Base-by-base conservation (phyloP, 2,329 filamentous ascomycete genomes). In the Sporothrix dimorphospora region DNA sequence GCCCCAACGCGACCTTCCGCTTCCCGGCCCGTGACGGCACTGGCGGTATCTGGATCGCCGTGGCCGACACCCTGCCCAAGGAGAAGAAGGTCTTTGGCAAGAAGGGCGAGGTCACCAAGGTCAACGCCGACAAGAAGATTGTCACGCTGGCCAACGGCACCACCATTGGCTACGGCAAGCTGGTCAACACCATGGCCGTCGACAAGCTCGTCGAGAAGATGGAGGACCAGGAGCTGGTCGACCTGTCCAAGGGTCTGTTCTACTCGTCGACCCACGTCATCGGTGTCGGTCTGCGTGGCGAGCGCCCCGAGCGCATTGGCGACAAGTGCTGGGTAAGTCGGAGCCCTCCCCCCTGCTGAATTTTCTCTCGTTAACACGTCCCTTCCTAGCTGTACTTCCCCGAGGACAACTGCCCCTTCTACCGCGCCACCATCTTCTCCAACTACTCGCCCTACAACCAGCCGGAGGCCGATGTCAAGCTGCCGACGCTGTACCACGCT, bases 381-480 rank as follows among this genome's bases (percentile, higher is more conserved):
- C n/a, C 0, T 16, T 2, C 38, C 16, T 72, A 91, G 91, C 87
- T 99, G 76, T 99, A 99, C 89, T 99, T 98, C 90, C 96, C 96
- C 75, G 96, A 99, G 83, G 92, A 97, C 83, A 92, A 99, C 88
- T 98, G 94, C 87, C 94, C 94, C 81, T 99, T 99, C 88, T 99
- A 99, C 88, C 93, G 96, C 78, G 96, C 96, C 80, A 99, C 96
- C 80, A 98, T 99, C 85, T 99, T 99, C 90, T 98, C 95, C 84
- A 99, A 99, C 89, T 99, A 99, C 89, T 98, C 96, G 27, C 96
- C 95, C 70, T 91, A 97, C 89, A 99, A 99, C 88, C 96, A 98
- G 85, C 96, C 96, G 45, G 86, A 92, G 76, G 86, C 90, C 73
- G 90, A 91, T 72, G 91, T 87, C 80, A 96, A 97, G 87, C 90